These are phyloP conservation scores for Ophiostoma fasciatum DNA, from an alignment of 2,329 filamentous ascomycete genomes.

Conservation along the genomic window DNA sequence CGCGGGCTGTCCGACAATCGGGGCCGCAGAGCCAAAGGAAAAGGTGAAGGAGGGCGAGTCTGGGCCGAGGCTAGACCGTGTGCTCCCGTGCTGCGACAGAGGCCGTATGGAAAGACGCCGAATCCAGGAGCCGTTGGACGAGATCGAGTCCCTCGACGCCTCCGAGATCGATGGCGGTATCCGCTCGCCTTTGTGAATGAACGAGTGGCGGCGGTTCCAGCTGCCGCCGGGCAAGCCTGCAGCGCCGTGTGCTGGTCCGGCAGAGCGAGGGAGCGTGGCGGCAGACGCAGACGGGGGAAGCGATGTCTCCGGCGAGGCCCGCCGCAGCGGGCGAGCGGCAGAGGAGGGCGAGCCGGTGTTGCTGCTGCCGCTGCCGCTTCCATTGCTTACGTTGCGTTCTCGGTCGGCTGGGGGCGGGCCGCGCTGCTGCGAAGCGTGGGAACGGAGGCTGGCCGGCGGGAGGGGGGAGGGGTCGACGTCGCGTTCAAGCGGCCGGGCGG, in stretches of 20 bases:
- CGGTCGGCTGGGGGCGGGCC: slow-evolving; percentile 3
- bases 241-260: slow-evolving; percentile 25
- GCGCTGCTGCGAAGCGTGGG: too few relatives aligned
- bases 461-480: slow-evolving; percentile 1
- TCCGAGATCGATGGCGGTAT: slow-evolving; percentile 26
- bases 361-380: slow-evolving; percentile 16
- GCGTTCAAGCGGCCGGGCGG: too few relatives aligned
- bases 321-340: slow-evolving; percentile 4
- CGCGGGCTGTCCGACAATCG: too few relatives aligned
- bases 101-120: slow-evolving; percentile 54
- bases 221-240: slow-evolving; percentile 25
- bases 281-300: slow-evolving; percentile 16
- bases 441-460: slow-evolving; percentile 1
- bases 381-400: slow-evolving; percentile 17
- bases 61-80: slow-evolving; percentile 47
- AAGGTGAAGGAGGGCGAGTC: slow-evolving; percentile 50
- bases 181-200: slow-evolving; percentile 25
- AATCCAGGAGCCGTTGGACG: slow-evolving; percentile 56
- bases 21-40: slow-evolving; percentile 51
- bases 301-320: slow-evolving; percentile 9
- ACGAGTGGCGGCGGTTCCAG: slow-evolving; percentile 27
- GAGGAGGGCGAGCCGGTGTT: slow-evolving; percentile 11
- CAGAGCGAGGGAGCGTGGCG: slow-evolving; percentile 15
- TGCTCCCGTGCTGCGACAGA: slow-evolving; percentile 47
- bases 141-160: slow-evolving; percentile 38